These are phyloP conservation scores for Aureobasidium sp. DNA, from an alignment of 2,329 filamentous ascomycete genomes.

Conservation along the genomic window DNA sequence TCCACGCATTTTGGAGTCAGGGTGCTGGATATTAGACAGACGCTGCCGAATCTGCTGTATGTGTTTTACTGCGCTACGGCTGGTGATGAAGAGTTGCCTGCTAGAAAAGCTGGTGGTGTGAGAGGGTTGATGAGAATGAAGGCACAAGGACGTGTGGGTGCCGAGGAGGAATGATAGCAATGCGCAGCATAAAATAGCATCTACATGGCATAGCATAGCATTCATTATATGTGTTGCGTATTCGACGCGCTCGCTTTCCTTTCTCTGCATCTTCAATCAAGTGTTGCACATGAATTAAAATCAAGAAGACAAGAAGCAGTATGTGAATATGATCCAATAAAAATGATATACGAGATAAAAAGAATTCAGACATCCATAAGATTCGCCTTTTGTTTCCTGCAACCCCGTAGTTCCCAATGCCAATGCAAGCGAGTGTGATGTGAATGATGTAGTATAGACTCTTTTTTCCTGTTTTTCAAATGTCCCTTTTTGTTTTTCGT, in stretches of 20 bases:
- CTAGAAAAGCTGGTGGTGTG: slow-evolving; percentile 45
- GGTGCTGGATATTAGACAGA: slow-evolving; percentile 84
- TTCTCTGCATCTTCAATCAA: too few relatives aligned
- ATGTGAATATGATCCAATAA: background rate
- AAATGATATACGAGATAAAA: background rate
- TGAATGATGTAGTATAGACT: background rate
- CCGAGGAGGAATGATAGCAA: background rate
- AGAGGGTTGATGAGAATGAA: slow-evolving; percentile 33
- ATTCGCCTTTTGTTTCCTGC: background rate
- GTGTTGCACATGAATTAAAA: too few relatives aligned
- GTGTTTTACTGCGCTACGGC: slow-evolving; percentile 82
- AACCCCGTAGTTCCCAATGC: background rate
- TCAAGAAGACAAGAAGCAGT: background rate
- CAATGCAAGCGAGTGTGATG: slow-evolving; percentile 1
- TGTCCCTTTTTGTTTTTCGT: background rate
- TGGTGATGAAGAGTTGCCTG: slow-evolving; percentile 56
- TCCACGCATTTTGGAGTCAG: slow-evolving; percentile 59
- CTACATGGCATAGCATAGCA: too few relatives aligned
- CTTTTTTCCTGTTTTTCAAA: background rate
- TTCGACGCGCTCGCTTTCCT: too few relatives aligned
- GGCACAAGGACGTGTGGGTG: background rate
- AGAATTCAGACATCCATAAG: background rate
- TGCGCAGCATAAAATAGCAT: background rate
- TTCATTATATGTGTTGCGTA: too few relatives aligned
- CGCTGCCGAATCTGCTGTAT: slow-evolving; percentile 88